Percentiles rank a stretch among this genome's conserved stretches.
Conservation (phyloP, 768 basidiomycete species). For the Kwoniella bestiolae region DNA sequence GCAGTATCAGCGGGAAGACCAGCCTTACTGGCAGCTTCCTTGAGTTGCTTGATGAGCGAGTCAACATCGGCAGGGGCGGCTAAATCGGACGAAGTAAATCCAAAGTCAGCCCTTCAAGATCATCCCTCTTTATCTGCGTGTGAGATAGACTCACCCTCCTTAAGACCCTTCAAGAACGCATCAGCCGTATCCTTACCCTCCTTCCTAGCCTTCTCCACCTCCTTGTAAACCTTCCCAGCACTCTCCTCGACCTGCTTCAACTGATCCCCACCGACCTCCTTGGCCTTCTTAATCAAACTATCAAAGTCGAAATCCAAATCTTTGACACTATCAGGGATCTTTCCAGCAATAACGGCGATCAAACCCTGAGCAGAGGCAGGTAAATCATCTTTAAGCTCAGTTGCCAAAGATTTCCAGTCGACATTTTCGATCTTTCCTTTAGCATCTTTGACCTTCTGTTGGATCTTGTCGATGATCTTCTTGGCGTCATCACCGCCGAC, state of each 20-base stretch:
- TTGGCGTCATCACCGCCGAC: slow-evolving; percentile 53
- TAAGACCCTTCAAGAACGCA: slow-evolving; percentile 50
- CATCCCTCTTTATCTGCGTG: too few species aligned
- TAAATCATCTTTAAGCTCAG: slow-evolving; percentile 50
- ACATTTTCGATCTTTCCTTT: slow-evolving; percentile 50
- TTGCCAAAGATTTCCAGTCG: slow-evolving; percentile 52
- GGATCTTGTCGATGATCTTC: slow-evolving; percentile 50
- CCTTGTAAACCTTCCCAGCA: slow-evolving; percentile 50
- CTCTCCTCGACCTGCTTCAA: slow-evolving; percentile 51
- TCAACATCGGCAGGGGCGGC: slow-evolving; percentile 55
- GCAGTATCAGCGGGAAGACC: slow-evolving; percentile 53
- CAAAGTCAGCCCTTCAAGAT: too few species aligned
- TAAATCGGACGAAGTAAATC: slow-evolving; percentile 5
- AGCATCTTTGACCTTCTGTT: slow-evolving; percentile 52
- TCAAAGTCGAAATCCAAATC: slow-evolving; percentile 35
- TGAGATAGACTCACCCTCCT: slow-evolving; percentile 41
- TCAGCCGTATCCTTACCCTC: slow-evolving; percentile 53
- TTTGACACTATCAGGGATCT: slow-evolving; percentile 39
- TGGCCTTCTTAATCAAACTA: slow-evolving; percentile 46
- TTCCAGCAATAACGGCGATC: slow-evolving; percentile 50
- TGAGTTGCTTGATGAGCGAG: slow-evolving; percentile 51
- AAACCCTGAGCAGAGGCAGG: slow-evolving; percentile 46
- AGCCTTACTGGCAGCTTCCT: slow-evolving; percentile 54
- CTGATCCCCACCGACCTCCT: slow-evolving; percentile 50
- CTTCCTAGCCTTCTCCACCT: slow-evolving; percentile 52